Evolutionary conservation across 768 basidiomycete genomes (phyloP).

Genomic region (Auriscalpium microsporum): DNA sequence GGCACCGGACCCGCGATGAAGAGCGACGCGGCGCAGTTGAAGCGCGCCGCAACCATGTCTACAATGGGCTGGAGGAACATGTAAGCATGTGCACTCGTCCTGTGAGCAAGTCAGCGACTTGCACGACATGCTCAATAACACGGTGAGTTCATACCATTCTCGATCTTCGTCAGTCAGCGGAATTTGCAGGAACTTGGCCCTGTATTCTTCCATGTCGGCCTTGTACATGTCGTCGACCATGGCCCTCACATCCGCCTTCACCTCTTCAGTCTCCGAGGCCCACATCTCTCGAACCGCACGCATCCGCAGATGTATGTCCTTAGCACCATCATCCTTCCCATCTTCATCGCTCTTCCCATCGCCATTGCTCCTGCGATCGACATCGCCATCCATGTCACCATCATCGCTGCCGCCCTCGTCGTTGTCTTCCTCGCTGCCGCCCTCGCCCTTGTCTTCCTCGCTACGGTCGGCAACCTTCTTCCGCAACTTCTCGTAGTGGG

Average conservation of each 20-base stretch:
- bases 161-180: background rate
- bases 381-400: background rate
- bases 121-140: background rate
- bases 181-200: background rate
- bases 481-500: background rate
- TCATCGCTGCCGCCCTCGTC: too few species aligned
- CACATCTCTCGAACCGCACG: too few species aligned
- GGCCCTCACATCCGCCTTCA: background rate
- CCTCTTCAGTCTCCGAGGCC: background rate
- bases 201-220: background rate
- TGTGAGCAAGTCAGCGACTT: background rate
- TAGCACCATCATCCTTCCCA: too few species aligned
- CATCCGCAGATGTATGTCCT: too few species aligned
- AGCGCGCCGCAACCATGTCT: too few species aligned
- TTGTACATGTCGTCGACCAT: background rate
- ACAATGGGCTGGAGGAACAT: too few species aligned
- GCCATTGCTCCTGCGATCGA: background rate
- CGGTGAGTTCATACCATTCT: background rate
- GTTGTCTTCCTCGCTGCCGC: too few species aligned
- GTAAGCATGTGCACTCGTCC: too few species aligned
- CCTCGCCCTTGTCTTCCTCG: too few species aligned
- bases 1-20: background rate
- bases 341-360: too few species aligned
- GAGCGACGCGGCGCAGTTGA: background rate
- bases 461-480: too few species aligned